Percentiles rank a stretch among this genome's conserved stretches.
These are phyloP conservation scores for Thermoascus crustaceus DNA, from an alignment of 2,329 filamentous ascomycete genomes.

Conservation along the genomic window DNA sequence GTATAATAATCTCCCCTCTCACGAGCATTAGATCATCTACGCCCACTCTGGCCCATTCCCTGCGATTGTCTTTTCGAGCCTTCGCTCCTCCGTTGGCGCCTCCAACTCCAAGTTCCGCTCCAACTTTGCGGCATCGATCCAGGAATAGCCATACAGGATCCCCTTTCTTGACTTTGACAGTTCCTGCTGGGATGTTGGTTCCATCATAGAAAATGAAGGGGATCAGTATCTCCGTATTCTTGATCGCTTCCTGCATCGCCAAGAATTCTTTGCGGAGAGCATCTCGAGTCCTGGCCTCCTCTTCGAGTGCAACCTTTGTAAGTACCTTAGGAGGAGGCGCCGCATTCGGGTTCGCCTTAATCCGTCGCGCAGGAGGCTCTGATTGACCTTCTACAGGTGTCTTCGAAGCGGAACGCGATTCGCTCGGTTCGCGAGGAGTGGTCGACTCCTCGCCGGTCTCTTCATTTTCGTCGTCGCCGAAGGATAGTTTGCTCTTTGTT, in stretches of 20 bases:
- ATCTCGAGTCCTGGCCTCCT: conserved; percentile 71
- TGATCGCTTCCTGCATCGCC: conserved; percentile 73
- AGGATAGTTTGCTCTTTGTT: conserved; percentile 55
- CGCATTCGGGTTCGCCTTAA: conserved; percentile 38
- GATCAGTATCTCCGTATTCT: conserved; percentile 78
- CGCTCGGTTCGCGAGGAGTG: conserved; percentile 31
- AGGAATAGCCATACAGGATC: conserved; percentile 90
- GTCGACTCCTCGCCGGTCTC: conserved; percentile 40
- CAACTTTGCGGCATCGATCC: conserved; percentile 83
- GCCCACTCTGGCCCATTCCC: conserved; percentile 85
- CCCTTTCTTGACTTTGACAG: conserved; percentile 82
- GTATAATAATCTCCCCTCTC: conserved; percentile 80
- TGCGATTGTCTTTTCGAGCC: conserved; percentile 51
- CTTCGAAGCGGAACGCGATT: conserved; percentile 30
- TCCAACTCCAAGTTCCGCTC: conserved; percentile 70
- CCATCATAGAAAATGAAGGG: conserved; percentile 98
- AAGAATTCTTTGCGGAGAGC: conserved; percentile 71
- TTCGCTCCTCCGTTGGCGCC: conserved; percentile 43
- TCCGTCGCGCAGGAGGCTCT: conserved; percentile 21
- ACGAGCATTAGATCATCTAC: conserved; percentile 96
- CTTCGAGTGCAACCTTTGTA: conserved; percentile 67
- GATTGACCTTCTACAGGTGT: conserved; percentile 27
- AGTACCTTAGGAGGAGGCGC: conserved; percentile 59
- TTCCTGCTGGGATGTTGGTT: conserved; percentile 76
- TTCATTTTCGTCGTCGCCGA: conserved; percentile 55